Base-by-base conservation (phyloP, 1,284 basidiomycete genomes). In the Apiotrichum laibachii region DNA sequence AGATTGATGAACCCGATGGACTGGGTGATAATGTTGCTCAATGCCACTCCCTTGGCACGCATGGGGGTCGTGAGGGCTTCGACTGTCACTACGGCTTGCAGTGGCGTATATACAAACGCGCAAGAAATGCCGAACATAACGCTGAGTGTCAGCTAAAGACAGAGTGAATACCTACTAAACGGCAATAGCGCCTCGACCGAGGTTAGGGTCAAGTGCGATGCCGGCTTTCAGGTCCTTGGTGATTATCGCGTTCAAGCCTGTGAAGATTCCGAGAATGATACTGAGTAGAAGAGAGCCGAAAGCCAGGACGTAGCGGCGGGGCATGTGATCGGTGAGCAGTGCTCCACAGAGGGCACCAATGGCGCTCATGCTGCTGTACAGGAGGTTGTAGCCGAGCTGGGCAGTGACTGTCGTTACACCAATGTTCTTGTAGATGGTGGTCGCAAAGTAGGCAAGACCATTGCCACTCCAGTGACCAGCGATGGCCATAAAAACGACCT, bases 51-150 rank as follows among this genome's bases (percentile, higher is more conserved):
- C 69, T 85, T 85, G 8, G 84, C 84, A 53, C 83, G 80, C 49
- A 83, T 82, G 58, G 82, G 84, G 53, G 82, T 84, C 57, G 82
- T 77, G 13, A 85, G 75, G 60, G 81, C 83, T 62, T 85, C 85
- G 26, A 81, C 80, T 1, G 85, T 84, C 60, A 84, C 83, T 11
- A 85, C 70, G 6, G 82, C 84, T 70, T 85, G 83, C 22, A 71
- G 61, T 0, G 69, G 72, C 13, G 70, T 71, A 59, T 70, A 73
- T 43, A 66, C 63, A 62, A 72, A 74, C n/a, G n/a, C n/a, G n/a
- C n/a, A n/a, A 2, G 67, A 37, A 37, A 37, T 50, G 16, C 5
- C 21, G 15, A 67, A 8, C n/a, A 35, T 37, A n/a, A n/a, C n/a
- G n/a, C n/a, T n/a, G n/a, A n/a, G n/a, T n/a, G n/a, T n/a, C n/a